phyloP scores from a whole-genome alignment of 305 asterid genomes.

The Fraxinus sp. region DNA sequence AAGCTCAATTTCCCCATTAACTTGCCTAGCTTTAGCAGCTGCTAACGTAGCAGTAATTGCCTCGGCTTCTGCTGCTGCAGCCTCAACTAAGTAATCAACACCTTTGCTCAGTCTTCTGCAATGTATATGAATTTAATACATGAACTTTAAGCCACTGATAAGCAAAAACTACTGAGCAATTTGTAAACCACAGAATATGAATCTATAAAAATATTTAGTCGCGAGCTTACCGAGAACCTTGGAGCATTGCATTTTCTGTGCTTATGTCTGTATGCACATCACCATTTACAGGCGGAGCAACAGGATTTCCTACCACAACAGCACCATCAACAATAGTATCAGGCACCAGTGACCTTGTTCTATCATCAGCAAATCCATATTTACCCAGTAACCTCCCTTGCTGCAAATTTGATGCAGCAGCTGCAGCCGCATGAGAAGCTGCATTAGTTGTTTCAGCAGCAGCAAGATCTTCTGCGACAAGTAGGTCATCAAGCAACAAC shows the following conservation, averaged over 20 bases:
- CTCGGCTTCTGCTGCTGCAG: constrained; percentile 97
- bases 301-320: constrained; percentile 85
- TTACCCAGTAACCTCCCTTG: constrained; percentile 66
- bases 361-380: constrained; percentile 68
- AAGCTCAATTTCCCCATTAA: constrained; percentile 80
- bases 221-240: constrained; percentile 63
- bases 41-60: constrained; percentile 86
- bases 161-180: constrained; percentile 16
- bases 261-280: constrained; percentile 83
- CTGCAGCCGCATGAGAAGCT: constrained; percentile 94
- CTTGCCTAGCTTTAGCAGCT: constrained; percentile 94
- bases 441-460: constrained; percentile 96
- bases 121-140: constrained; percentile 27
- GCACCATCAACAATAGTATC: constrained; percentile 71
- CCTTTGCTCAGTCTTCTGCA: constrained; percentile 75
- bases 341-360: constrained; percentile 52
- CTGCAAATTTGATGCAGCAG: constrained; percentile 69
- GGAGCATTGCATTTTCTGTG: constrained; percentile 80
- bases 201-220: constrained; percentile 11
- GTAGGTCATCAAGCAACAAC: constrained; percentile 89
- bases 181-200: not conserved
- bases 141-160: constrained; percentile 16
- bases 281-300: constrained; percentile 80
- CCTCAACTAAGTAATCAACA: constrained; percentile 90
- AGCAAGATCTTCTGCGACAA: constrained; percentile 97